Base-by-base conservation (phyloP, 768 basidiomycete species). In the Leccinum obscurum region DNA sequence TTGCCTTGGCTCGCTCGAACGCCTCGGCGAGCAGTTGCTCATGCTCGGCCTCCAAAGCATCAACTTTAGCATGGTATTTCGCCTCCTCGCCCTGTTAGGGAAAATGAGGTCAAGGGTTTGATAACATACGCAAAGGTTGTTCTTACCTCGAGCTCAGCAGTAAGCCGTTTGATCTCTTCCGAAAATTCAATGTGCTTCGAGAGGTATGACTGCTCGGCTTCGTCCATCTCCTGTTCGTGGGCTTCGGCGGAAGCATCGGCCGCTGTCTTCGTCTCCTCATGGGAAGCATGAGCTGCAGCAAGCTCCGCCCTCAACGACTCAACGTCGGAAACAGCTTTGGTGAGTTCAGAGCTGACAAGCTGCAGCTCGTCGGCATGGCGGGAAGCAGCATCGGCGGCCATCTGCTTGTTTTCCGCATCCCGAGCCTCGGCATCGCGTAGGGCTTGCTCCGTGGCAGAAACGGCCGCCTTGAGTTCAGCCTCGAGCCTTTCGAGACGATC, bases 1-100 rank as follows among this genome's bases (percentile, higher is more conserved):
- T 53, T 64, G 87, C 92, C 84, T 92, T 93, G 17, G 91, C 90
- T 51, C 83, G 85, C 60, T 88, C 83, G 70, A 92, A 92, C 4
- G 87, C 88, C 58, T 90, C 84, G 62, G 86, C 77, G 17, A 92
- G 75, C 48, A 85, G 78, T 54, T 76, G 74, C 14, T 80, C 78
- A 62, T 91, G 87, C 64, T 92, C 88, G 17, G 77, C 81, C 66
- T 86, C 86, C 44, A 90, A 83, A 15, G 68, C 80, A 13, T 86
- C 84, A 26, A 93, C 82, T 72, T 87, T 88, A 8, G 79, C 78
- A 68, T 81, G 77, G 70, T 92, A 92, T 54, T 85, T 79, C 22
- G 82, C 75, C 70, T 91, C 89, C 78, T 92, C 85, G 53, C 78
- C 77, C 92, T 93, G 66, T 41, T 44, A 39, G 62, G 11, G 26